These are phyloP conservation scores for Eucalyptus victrix DNA, from an alignment of 345 rosid genomes.

Conservation along the genomic window DNA sequence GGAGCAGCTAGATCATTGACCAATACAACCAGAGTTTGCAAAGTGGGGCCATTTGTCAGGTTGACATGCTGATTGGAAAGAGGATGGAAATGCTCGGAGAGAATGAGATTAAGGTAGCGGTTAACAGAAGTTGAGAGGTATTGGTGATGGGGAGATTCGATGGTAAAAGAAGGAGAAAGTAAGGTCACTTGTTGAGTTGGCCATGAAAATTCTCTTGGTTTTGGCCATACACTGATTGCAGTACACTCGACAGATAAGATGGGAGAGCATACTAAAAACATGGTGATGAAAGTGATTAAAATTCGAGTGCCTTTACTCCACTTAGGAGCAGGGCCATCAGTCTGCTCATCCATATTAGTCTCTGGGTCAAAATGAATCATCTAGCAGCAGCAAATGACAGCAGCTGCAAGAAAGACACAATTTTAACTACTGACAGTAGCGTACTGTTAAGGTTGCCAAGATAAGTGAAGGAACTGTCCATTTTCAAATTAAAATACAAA, in stretches of 20 bases:
- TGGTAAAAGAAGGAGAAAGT: constrained; percentile 42
- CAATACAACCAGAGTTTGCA: constrained; percentile 24
- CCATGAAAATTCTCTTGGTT: constrained; percentile 57
- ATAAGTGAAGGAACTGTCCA: not conserved
- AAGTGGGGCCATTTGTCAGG: constrained; percentile 13
- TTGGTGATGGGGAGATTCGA: constrained; percentile 28
- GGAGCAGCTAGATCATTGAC: constrained; percentile 34
- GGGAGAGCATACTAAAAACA: not conserved
- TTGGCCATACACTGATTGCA: constrained; percentile 55
- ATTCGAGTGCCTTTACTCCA: not conserved
- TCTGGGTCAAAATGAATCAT: not conserved
- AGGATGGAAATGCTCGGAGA: constrained; percentile 40
- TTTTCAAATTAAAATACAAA: not conserved
- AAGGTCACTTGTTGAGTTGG: constrained; percentile 24
- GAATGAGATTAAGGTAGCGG: constrained; percentile 32
- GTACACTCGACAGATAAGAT: not conserved
- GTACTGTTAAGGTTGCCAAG: not conserved
- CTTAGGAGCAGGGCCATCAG: not conserved
- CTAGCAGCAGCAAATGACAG: not conserved
- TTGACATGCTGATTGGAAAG: constrained; percentile 18
- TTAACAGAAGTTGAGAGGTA: constrained; percentile 38
- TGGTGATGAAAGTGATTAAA: not conserved
- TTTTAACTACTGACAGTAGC: not conserved
- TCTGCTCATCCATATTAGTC: not conserved
- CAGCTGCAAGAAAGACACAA: not conserved